Percentiles rank a stretch among this genome's conserved stretches.
Conservation (phyloP, 768 basidiomycete species). For the Tylopilus cervinicoccineus region DNA sequence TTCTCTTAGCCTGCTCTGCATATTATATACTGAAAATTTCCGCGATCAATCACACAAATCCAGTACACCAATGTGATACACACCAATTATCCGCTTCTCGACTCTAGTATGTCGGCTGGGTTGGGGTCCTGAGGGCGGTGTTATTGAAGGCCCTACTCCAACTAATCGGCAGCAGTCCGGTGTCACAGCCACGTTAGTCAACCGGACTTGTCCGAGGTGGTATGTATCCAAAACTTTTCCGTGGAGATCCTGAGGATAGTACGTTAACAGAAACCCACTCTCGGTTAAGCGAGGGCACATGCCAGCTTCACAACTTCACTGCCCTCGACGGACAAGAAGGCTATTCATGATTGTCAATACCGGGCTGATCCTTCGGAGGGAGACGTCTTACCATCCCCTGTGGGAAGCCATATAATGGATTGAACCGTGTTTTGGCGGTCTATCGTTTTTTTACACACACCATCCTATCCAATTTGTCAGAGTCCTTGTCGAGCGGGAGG, state of each 20-base stretch:
- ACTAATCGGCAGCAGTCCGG: conserved; percentile 44
- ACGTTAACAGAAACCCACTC: conserved; percentile 14
- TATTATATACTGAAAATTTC: conserved; percentile 41
- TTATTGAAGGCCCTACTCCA: conserved; percentile 45
- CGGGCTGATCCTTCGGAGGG: conserved; percentile 2
- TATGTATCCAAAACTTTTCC: conserved; percentile 43
- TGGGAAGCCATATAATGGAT: conserved; percentile 52
- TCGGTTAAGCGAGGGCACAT: conserved; percentile 10
- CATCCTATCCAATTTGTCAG: conserved; percentile 34
- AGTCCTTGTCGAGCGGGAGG: background rate
- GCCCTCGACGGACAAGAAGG: conserved; percentile 51
- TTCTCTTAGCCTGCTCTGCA: conserved; percentile 40
- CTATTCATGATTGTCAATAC: conserved; percentile 26
- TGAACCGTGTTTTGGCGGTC: conserved; percentile 43
- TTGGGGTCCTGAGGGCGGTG: conserved; percentile 39
- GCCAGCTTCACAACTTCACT: conserved; percentile 46
- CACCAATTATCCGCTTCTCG: conserved; percentile 53
- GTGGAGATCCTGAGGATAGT: conserved; percentile 36
- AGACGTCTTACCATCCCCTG: conserved; percentile 38
- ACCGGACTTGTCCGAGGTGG: conserved; percentile 40
- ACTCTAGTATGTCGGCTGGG: conserved; percentile 46
- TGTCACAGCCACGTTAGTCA: conserved; percentile 50
- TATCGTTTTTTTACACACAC: conserved; percentile 49
- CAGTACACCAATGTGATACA: conserved; percentile 10
- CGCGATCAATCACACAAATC: conserved; percentile 2